Base-by-base conservation (phyloP, 805 yeast species). In the Wickerhamiella occidentalis region DNA sequence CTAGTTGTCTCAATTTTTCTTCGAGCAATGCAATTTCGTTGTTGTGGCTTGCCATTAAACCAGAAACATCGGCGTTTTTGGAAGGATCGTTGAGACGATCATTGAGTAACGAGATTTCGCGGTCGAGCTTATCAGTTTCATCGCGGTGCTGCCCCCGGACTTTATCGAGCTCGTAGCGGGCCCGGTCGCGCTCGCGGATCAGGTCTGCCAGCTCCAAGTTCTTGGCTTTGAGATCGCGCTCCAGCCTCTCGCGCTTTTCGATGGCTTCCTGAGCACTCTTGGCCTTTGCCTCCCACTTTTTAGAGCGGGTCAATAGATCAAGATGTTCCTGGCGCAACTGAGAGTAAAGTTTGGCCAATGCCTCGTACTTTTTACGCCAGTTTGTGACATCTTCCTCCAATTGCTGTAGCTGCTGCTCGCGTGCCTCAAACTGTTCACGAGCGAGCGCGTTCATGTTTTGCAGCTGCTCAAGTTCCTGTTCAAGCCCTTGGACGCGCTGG, bases 291-390 rank as follows among this genome's bases (percentile, higher is more conserved):
- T 86, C 94, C 43, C 81, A 73, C 57, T 82, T 80, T 62, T 88
- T 87, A 61, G 81, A 81, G 61, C 81, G 82, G 47, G 82, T 73
- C 61, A 88, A 72, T 50, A 87, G 67, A 54, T 80, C 82, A 59
- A 88, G 72, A 62, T 88, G 96, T 65, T 88, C 96, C 65, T 85
- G 94, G 61, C 96, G 81, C 57, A 88, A 71, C 66, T 87, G 95
- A 1, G 94, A 80, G 64, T 88, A 88, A 55, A 88, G 71, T 60
- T 85, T 85, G 5, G 96, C 96, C 54, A 88, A 72, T 0, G 92
- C 75, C 61, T 87, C 95, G 65, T 88, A 88, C 68, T 88, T 88
- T 48, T 76, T 77, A 54, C 84, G 78, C 95, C 95, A 88, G 53
- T 76, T 74, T 23, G 64, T 69, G 38, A 83, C 73, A 64, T 87